phyloP scores from a whole-genome alignment of 306 rosid species.

The Vigna hirtella region DNA sequence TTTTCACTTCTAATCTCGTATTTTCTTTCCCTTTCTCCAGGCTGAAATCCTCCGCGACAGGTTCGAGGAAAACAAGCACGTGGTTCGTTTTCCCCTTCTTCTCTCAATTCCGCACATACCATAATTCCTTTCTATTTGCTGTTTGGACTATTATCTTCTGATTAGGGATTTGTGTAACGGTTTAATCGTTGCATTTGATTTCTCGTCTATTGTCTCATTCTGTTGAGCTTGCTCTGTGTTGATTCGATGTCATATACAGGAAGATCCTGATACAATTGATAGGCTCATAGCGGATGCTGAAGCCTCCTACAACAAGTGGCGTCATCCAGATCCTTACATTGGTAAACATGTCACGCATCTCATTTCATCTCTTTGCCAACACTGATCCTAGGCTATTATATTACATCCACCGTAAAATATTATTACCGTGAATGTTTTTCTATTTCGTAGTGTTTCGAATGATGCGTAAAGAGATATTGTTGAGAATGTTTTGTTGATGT shows the following conservation, averaged over 20 bases:
- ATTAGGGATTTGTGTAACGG: not conserved
- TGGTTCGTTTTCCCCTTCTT: conserved; percentile 62
- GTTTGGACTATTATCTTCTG: not conserved
- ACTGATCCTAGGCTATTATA: not conserved
- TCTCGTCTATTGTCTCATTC: not conserved
- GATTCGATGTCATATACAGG: conserved; percentile 50
- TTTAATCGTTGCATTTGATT: not conserved
- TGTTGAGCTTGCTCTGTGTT: not conserved
- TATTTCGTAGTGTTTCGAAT: not conserved
- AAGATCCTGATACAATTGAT: conserved; percentile 87
- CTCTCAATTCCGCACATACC: not conserved
- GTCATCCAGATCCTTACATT: conserved; percentile 97
- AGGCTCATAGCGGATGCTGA: conserved; percentile 75
- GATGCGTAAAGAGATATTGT: not conserved
- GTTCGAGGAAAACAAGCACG: conserved; percentile 76
- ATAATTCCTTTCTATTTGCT: not conserved
- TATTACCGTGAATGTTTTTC: not conserved
- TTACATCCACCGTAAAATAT: not conserved
- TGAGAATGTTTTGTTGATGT: not conserved
- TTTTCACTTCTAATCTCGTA: not conserved
- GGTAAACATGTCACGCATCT: conserved; percentile 54
- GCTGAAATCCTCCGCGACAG: conserved; percentile 86
- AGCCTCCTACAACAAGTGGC: conserved; percentile 81
- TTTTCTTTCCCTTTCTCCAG: conserved; percentile 48
- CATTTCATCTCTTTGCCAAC: not conserved